phyloP scores from a whole-genome alignment of 73 alveolate genomes.

The Tetrahymena elliotti region DNA sequence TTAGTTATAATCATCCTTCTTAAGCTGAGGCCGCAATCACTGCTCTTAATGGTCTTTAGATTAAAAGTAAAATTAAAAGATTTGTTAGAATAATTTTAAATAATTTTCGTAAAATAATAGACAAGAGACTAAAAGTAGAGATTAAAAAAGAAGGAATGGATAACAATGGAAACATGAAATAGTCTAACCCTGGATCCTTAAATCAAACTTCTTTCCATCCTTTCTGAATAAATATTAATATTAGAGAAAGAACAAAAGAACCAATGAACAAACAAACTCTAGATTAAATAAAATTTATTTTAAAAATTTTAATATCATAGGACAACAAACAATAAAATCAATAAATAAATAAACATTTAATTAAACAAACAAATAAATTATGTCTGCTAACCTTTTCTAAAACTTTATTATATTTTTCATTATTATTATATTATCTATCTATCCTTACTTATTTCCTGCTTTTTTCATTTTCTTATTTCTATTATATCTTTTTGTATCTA shows the following conservation, averaged over 20 bases:
- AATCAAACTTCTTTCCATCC: not conserved
- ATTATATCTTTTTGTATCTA: not conserved
- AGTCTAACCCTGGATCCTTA: not conserved
- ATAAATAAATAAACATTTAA: not conserved
- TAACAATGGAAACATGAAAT: not conserved
- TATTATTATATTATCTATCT: not conserved
- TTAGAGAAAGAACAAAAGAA: not conserved
- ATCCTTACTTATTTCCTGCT: not conserved
- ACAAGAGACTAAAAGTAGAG: not conserved
- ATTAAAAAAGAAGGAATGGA: not conserved
- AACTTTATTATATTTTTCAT: not conserved
- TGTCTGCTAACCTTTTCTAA: not conserved
- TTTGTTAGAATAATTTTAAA: not conserved
- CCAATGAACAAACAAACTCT: not conserved
- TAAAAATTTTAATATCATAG: not conserved
- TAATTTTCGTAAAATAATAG: not conserved
- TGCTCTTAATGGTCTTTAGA: not conserved
- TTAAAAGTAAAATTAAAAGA: not conserved
- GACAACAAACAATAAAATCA: not conserved
- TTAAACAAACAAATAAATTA: not conserved
- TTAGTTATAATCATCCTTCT: not conserved
- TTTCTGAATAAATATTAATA: not conserved
- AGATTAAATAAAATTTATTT: not conserved
- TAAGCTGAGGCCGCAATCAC: not conserved
- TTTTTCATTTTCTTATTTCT: not conserved